These are phyloP conservation scores for Epicoccum nigrum DNA, from an alignment of 2,329 filamentous ascomycete genomes.

Conservation along the genomic window DNA sequence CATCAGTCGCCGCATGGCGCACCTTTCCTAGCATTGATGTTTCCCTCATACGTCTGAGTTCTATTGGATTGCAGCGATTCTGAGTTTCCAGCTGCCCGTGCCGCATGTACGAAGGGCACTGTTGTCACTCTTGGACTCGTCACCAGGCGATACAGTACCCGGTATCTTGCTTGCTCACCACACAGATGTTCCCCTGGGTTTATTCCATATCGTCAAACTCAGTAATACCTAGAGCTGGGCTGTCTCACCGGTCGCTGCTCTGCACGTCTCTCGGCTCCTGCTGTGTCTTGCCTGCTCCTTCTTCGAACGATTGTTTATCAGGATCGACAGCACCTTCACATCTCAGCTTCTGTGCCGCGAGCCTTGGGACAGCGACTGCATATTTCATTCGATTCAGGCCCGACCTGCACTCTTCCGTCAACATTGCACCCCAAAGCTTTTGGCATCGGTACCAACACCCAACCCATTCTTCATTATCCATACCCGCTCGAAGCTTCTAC, in stretches of 20 bases:
- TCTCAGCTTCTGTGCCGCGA: background rate
- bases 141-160: too few relatives aligned
- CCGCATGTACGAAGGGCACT: too few relatives aligned
- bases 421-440: constrained; percentile 4
- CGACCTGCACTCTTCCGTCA: constrained; percentile 1
- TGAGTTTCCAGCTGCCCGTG: too few relatives aligned
- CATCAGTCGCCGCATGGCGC: too few relatives aligned
- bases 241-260: background rate
- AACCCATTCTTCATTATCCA: constrained; percentile 13
- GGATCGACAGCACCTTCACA: background rate
- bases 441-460: constrained; percentile 5
- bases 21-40: too few relatives aligned
- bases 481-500: background rate
- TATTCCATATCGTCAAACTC: too few relatives aligned
- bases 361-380: background rate
- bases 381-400: background rate
- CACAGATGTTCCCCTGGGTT: too few relatives aligned
- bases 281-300: background rate
- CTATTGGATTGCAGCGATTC: too few relatives aligned
- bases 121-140: too few relatives aligned
- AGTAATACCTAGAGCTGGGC: background rate
- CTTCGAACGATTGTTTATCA: background rate
- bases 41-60: too few relatives aligned
- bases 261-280: background rate
- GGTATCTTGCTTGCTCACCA: too few relatives aligned